Evolutionary conservation across 202 grass and related monocot species (phyloP), one percentile per base, ranked within the genome.

Genomic region (Schoenoplectus triqueter): DNA sequence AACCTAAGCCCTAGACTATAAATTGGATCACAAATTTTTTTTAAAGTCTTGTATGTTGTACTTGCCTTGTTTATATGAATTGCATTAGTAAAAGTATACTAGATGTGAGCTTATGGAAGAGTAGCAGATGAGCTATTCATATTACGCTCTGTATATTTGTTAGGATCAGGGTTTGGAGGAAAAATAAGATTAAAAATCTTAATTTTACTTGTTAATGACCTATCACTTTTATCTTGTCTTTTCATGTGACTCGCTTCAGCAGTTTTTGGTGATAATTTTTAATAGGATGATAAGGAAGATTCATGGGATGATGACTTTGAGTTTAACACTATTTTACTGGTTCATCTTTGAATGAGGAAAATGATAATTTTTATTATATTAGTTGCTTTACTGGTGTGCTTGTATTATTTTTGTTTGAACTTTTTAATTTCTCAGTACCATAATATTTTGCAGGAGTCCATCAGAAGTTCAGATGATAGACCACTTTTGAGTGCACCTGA

Each of bases 251-350:
- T 86, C 93, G 89, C 85, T 98, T 86, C 95, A 98, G 88, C 95
- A 98, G 72, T 95, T 98, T 88, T 85, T 93, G 66, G 84, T 92
- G 80, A 91, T 90, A 78, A 98, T 87, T 85, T 98, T 95, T 60
- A 80, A 90, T 86, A 95, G 91, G 71, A 91, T 98, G 91, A 98
- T 87, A 95, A 88, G 81, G 92, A 92, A 82, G 92, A 92, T 87
- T 87, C 90, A 69, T 95, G 91, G 91, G 92, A 98, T 87, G 95
- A 95, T 66, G 95, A 98, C 76, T 98, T 98, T 85, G 95, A 95
- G 83, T 88, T 95, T 21, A 98, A 98, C 87, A 93, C 91, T 79
- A 89, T 98, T 71, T 87, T 98, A 85, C 95, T 93, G 92, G 95
- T 98, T 82, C 45, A 20, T 17, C 17, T 72, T 86, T 59, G 72